Conservation (phyloP, 176 grass and related monocot species). For the Paspalum notatum region DNA sequence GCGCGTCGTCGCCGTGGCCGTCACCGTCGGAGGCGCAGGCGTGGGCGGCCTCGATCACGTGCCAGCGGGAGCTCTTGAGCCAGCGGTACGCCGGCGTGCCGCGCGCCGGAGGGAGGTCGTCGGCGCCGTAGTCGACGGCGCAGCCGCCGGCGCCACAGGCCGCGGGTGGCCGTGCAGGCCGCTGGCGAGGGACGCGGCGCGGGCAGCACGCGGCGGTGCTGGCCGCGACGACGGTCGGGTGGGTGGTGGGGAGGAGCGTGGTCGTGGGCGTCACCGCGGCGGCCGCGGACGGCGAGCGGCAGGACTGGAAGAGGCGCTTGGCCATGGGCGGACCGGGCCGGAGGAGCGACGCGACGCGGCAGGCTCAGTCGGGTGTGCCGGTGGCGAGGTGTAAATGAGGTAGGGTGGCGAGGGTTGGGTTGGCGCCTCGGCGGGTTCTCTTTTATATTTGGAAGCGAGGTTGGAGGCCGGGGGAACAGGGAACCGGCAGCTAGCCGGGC, state of each 20-base stretch:
- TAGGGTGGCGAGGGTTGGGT: not conserved
- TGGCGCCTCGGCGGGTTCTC: not conserved
- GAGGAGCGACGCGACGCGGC: not conserved
- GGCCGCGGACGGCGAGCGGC: constrained; percentile 52
- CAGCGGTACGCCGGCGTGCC: constrained; percentile 68
- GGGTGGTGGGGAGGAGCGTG: constrained; percentile 16
- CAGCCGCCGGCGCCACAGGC: not conserved
- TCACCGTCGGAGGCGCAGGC: constrained; percentile 18
- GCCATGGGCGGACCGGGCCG: constrained; percentile 52
- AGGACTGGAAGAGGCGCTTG: constrained; percentile 69
- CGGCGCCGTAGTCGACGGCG: constrained; percentile 39
- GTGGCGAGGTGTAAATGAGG: constrained; percentile 31
- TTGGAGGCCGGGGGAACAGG: not conserved
- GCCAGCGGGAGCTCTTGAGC: constrained; percentile 81
- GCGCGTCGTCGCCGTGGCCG: constrained; percentile 37
- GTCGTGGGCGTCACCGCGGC: constrained; percentile 36
- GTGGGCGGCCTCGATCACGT: constrained; percentile 61
- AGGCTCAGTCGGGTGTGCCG: not conserved
- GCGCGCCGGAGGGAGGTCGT: constrained; percentile 14
- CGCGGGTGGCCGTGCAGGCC: not conserved
- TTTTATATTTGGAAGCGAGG: constrained; percentile 28
- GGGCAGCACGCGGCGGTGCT: constrained; percentile 35
- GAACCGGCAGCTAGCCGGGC: not conserved
- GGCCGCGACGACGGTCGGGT: not conserved
- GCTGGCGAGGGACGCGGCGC: constrained; percentile 16